Conservation (phyloP, 2,329 filamentous ascomycete genomes). For the Fusarium kyushuense region DNA sequence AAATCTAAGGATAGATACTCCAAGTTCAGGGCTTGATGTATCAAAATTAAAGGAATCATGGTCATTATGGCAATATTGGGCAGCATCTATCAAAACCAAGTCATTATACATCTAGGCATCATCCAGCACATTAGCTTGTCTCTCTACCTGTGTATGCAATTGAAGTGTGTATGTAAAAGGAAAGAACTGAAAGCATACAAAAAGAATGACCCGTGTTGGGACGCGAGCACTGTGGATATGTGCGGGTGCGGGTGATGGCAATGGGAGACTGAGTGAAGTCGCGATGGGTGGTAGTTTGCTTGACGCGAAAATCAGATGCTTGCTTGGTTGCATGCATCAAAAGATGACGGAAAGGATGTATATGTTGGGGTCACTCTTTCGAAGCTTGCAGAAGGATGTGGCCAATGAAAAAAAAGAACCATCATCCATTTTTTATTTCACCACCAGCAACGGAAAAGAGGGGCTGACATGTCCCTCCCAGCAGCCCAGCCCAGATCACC, state of each 20-base stretch:
- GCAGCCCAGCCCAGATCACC: conserved; percentile 38
- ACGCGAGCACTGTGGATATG: conserved; percentile 5
- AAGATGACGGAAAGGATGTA: conserved; percentile 26
- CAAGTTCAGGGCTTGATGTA: not conserved
- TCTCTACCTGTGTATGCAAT: not conserved
- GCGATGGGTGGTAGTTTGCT: not conserved
- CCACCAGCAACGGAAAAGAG: conserved; percentile 35
- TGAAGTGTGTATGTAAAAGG: conserved; percentile 37
- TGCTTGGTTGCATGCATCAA: conserved; percentile 13
- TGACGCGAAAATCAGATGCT: conserved; percentile 10
- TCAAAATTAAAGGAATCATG: not conserved
- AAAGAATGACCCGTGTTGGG: conserved; percentile 30
- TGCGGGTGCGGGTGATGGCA: not conserved
- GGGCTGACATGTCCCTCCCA: conserved; percentile 33
- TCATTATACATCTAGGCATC: not conserved
- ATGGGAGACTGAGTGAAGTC: not conserved
- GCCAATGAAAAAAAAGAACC: conserved; percentile 43
- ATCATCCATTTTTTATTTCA: conserved; percentile 38
- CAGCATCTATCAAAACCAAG: conserved; percentile 1
- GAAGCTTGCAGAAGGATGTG: not conserved
- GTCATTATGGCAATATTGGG: not conserved
- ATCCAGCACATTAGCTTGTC: not conserved
- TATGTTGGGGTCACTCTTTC: conserved; percentile 2
- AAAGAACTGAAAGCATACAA: conserved; percentile 28
- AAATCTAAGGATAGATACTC: not conserved